A percentile compares a stretch with the other conserved stretches of the same genome.
These are phyloP conservation scores for Syzygium aromaticum DNA, from an alignment of 345 rosid genomes.

Conservation along the genomic window DNA sequence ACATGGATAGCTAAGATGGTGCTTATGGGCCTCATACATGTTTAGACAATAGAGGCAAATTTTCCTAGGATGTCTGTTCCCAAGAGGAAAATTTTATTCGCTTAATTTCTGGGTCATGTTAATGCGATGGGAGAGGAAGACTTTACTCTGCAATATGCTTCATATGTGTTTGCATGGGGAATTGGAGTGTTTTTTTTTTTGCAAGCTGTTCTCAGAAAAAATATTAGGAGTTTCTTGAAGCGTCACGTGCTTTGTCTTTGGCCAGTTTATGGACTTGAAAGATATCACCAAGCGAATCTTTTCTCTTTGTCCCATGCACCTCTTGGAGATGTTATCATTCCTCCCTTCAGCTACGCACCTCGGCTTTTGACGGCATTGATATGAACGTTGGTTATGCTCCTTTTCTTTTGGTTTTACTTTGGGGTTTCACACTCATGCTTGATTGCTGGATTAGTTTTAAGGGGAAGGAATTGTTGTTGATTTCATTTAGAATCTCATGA, in stretches of 20 bases:
- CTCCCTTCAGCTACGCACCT: background rate
- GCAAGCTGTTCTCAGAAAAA: background rate
- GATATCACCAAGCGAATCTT: background rate
- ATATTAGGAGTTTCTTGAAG: background rate
- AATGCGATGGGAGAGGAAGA: background rate
- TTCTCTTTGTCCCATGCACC: background rate
- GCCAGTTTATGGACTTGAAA: background rate
- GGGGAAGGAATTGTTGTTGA: background rate
- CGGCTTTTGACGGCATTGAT: background rate
- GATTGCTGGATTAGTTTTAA: background rate
- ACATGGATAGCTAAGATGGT: background rate
- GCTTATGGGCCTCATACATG: background rate
- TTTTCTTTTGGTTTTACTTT: background rate
- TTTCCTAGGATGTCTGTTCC: background rate
- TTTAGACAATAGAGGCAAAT: background rate
- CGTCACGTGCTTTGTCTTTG: background rate
- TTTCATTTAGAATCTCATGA: background rate
- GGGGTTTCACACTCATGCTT: background rate
- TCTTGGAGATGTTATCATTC: background rate
- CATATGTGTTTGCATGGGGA: background rate
- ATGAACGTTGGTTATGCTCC: background rate
- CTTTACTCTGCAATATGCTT: background rate
- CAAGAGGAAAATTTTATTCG: background rate
- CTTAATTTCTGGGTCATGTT: background rate
- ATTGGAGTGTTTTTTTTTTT: background rate